Conservation (phyloP, 495 filamentous ascomycete genomes). For the Chaetomidium leptoderma region DNA sequence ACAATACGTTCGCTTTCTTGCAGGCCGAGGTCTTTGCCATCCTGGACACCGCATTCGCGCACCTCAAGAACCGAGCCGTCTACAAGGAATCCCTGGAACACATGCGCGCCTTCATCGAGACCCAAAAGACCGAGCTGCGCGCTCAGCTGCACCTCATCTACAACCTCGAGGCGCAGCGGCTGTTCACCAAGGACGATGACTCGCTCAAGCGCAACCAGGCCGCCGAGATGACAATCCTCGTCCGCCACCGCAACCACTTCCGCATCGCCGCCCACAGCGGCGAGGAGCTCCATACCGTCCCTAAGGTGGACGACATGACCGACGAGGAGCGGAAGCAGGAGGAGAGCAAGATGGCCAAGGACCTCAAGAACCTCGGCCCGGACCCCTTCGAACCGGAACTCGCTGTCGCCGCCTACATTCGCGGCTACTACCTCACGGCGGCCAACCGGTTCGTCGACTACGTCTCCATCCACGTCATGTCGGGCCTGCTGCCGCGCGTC, state of each 20-base stretch:
- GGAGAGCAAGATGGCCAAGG: slow-evolving; percentile 19
- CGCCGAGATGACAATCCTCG: slow-evolving; percentile 32
- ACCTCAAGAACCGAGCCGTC: slow-evolving; percentile 38
- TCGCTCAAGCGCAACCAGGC: slow-evolving; percentile 36
- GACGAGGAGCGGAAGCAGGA: slow-evolving; percentile 37
- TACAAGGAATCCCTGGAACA: slow-evolving; percentile 36
- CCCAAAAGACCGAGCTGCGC: slow-evolving; percentile 24
- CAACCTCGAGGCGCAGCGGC: slow-evolving; percentile 36
- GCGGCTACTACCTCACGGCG: slow-evolving; percentile 51
- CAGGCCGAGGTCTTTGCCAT: slow-evolving; percentile 27
- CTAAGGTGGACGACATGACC: slow-evolving; percentile 39
- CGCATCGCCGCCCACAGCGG: slow-evolving; percentile 27
- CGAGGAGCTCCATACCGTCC: slow-evolving; percentile 26
- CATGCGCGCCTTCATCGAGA: slow-evolving; percentile 34
- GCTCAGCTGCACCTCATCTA: slow-evolving; percentile 34
- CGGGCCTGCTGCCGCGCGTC: slow-evolving; percentile 40
- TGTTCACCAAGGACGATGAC: slow-evolving; percentile 42
- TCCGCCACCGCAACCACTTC: slow-evolving; percentile 36
- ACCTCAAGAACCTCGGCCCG: slow-evolving; percentile 36
- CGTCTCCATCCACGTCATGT: slow-evolving; percentile 44
- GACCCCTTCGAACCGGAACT: slow-evolving; percentile 48
- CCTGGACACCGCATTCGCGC: slow-evolving; percentile 35
- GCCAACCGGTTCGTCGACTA: slow-evolving; percentile 48
- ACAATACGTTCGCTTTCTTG: slow-evolving; percentile 34
- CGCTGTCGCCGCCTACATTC: slow-evolving; percentile 45